phyloP scores from a whole-genome alignment of 2,329 filamentous ascomycete species.

The Camillea tinctor region DNA sequence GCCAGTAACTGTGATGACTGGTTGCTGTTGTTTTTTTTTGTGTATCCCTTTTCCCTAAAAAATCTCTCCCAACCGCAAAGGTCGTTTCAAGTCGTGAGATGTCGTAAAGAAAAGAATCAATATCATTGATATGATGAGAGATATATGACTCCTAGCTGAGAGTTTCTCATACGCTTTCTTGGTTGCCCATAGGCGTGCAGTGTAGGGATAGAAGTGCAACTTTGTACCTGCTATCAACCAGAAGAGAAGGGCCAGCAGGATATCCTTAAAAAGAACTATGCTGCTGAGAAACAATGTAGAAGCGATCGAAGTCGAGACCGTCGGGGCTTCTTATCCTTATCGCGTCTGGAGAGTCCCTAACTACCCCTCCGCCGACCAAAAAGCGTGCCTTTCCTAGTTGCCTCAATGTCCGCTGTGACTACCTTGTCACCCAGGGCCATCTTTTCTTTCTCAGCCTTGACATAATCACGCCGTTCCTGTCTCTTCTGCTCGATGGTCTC shows the following conservation, averaged over 20 bases:
- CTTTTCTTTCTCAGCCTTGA: conserved; percentile 46
- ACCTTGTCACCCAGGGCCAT: conserved; percentile 29
- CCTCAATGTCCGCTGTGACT: conserved; percentile 34
- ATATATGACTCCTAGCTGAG: conserved; percentile 17
- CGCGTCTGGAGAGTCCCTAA: conserved; percentile 25
- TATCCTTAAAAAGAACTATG: too few relatives aligned
- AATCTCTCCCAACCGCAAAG: not conserved
- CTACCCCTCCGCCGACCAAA: conserved; percentile 43
- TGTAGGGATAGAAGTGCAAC: too few relatives aligned
- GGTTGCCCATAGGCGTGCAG: not conserved
- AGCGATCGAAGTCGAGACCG: not conserved
- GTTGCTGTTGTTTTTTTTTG: not conserved
- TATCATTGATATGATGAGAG: not conserved
- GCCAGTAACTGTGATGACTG: not conserved
- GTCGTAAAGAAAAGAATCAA: conserved; percentile 13
- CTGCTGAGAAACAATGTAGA: not conserved
- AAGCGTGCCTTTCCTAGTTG: conserved; percentile 44
- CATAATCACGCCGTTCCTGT: conserved; percentile 59
- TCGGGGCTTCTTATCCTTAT: not conserved
- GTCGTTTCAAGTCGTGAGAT: conserved; percentile 10
- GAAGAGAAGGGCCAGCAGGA: too few relatives aligned
- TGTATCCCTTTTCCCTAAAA: too few relatives aligned
- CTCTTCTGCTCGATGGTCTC: conserved; percentile 76
- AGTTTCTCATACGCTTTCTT: not conserved
- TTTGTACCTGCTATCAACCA: not conserved